Evolutionary conservation across 1,284 basidiomycete species (phyloP), one percentile per base, ranked within the genome.

Genomic region (Entoloma clypeatum): DNA sequence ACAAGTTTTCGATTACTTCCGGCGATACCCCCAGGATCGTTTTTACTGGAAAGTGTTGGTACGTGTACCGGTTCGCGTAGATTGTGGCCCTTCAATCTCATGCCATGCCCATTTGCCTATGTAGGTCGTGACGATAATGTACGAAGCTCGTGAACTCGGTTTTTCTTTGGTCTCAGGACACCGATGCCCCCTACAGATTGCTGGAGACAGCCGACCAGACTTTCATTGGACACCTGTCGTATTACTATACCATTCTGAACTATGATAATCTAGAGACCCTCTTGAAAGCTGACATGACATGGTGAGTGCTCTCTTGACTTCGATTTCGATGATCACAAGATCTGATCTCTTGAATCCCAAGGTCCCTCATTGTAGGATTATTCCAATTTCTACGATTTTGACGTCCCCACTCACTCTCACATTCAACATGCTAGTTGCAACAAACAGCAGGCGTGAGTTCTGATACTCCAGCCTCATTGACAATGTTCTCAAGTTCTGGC

Each of bases 1-100:
- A 11, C 82, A 85, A 56, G 62, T 69, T 4, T 76, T 72, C 58
- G 65, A 67, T 18, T 85, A 85, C 51, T 77, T 75, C 53, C 59
- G 63, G 48, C 68, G 71, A 32, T 85, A 78, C 58, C 73, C 74
- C 39, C 61, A 62, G 17, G 81, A 85, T 59, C 70, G 67, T 40
- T 17, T 45, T 10, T 55, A 69, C 28, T 78, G 80, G 55, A 85
- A 81, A 57, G 30, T 58, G 29, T 52, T 77, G 48, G 82, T 85
- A 53, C 51, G 77, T 68, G 3, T n/a, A n/a, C n/a, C n/a, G n/a
- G n/a, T n/a, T n/a, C n/a, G n/a, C n/a, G n/a, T n/a, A 39, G 23
- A 31, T 33, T 22, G 29, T 45, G 14, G 34, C 27, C 26, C 34
- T 27, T 3, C 4, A 25, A n/a, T 10, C 19, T 18, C 14, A 9